A percentile compares a stretch with the other conserved stretches of the same genome.
Conservation (phyloP, 73 alveolate genomes). For the Uronychia binucleata region DNA sequence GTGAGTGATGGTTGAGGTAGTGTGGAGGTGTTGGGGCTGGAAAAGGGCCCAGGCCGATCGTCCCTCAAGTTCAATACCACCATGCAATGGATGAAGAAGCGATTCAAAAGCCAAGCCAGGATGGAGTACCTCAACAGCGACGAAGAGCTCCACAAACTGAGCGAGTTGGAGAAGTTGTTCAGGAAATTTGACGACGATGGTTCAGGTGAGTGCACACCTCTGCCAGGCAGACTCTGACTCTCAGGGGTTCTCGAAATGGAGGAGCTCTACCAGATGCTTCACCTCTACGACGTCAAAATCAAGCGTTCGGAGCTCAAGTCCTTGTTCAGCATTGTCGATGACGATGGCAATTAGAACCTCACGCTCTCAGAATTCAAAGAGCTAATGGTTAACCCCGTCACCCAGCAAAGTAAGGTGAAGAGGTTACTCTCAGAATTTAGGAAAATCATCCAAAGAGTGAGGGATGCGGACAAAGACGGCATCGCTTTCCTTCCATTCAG, state of each 20-base stretch:
- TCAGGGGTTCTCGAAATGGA: not conserved
- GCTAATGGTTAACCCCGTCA: not conserved
- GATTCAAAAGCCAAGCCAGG: not conserved
- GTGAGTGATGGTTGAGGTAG: too few relatives aligned
- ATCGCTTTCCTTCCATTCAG: not conserved
- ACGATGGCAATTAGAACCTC: not conserved
- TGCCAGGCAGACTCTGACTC: not conserved
- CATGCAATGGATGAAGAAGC: not conserved
- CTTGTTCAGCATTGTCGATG: not conserved
- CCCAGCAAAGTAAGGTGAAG: not conserved
- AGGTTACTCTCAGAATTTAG: not conserved
- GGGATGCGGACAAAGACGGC: not conserved
- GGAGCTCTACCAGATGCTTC: not conserved
- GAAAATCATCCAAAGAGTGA: not conserved
- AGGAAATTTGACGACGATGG: not conserved
- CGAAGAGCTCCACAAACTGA: not conserved
- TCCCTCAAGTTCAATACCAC: not conserved
- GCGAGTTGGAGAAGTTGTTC: not conserved
- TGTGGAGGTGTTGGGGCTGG: too few relatives aligned
- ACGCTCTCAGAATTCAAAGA: not conserved
- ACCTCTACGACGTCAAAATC: not conserved
- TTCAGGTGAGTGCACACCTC: not conserved
- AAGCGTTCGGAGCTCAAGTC: not conserved
- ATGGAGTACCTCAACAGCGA: not conserved
- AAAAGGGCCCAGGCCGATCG: too few relatives aligned